Evolutionary conservation across 108 stramenopile species (phyloP).

Genomic region (Nitzschia sp.): DNA sequence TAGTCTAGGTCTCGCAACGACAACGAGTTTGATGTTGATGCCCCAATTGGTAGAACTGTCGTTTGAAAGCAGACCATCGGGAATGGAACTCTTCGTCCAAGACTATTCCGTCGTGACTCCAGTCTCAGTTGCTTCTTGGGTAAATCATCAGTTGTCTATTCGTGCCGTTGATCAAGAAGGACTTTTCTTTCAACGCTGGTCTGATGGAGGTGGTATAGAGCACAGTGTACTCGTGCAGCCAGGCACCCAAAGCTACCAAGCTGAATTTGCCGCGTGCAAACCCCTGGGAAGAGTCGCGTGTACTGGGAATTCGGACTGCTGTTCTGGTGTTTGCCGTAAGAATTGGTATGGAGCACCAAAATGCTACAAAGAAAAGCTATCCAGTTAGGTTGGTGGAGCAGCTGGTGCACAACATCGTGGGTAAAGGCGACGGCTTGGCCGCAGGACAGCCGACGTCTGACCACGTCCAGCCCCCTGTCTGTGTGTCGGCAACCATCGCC

Average conservation of each 20-base stretch:
- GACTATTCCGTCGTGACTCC: neutral
- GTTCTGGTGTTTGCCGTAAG: neutral
- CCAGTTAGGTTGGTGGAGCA: too few relatives aligned
- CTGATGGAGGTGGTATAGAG: neutral
- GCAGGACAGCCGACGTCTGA: too few relatives aligned
- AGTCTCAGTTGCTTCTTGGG: neutral
- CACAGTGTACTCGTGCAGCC: neutral
- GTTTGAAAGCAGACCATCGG: neutral
- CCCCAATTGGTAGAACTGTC: neutral
- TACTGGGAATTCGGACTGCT: neutral
- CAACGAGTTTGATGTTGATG: neutral
- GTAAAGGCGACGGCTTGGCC: too few relatives aligned
- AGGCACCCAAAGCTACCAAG: neutral
- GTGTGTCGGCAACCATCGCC: too few relatives aligned
- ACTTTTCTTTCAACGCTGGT: neutral
- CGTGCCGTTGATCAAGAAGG: neutral
- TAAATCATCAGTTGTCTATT: neutral
- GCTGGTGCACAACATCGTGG: too few relatives aligned
- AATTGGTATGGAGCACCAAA: neutral
- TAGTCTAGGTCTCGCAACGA: constrained; percentile 19
- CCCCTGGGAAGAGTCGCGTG: neutral
- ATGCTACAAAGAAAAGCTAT: too few relatives aligned
- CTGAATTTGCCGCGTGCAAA: neutral
- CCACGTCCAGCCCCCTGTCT: too few relatives aligned
- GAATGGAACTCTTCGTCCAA: neutral